Percentiles rank a stretch among this genome's conserved stretches.
phyloP scores from a whole-genome alignment of 768 basidiomycete species.

The Mycena alexandri region DNA sequence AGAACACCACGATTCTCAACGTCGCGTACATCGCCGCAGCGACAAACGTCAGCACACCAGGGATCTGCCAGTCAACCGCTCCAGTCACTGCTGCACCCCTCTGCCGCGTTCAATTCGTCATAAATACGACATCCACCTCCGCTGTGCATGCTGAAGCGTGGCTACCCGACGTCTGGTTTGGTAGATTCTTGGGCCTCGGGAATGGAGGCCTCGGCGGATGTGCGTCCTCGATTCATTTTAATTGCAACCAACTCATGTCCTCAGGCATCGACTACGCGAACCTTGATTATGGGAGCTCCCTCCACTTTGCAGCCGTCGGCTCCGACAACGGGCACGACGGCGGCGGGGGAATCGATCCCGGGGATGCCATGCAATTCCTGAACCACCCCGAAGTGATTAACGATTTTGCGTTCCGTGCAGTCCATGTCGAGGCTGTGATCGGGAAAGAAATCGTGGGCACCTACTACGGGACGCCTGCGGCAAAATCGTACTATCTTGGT shows the following conservation, averaged over 20 bases:
- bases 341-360: background rate
- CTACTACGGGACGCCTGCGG: slow-evolving; percentile 37
- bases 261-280: slow-evolving; percentile 22
- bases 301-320: slow-evolving; percentile 35
- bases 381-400: slow-evolving; percentile 41
- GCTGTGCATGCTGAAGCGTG: slow-evolving; percentile 21
- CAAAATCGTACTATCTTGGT: slow-evolving; percentile 42
- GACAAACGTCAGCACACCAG: slow-evolving; percentile 13
- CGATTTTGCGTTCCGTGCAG: slow-evolving; percentile 37
- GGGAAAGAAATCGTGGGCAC: slow-evolving; percentile 39
- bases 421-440: slow-evolving; percentile 32
- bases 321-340: slow-evolving; percentile 42
- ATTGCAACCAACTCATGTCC: background rate
- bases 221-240: background rate
- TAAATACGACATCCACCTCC: slow-evolving; percentile 18
- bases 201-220: slow-evolving; percentile 22
- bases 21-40: slow-evolving; percentile 10
- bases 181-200: slow-evolving; percentile 9
- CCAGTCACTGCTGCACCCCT: slow-evolving; percentile 10
- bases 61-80: slow-evolving; percentile 11
- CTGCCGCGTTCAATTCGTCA: slow-evolving; percentile 16
- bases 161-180: slow-evolving; percentile 22
- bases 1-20: slow-evolving; percentile 17
- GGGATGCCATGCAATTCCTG: slow-evolving; percentile 24
- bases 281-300: slow-evolving; percentile 16